These are phyloP conservation scores for Torulaspora maleeae DNA, from an alignment of 805 yeast genomes.

Conservation along the genomic window DNA sequence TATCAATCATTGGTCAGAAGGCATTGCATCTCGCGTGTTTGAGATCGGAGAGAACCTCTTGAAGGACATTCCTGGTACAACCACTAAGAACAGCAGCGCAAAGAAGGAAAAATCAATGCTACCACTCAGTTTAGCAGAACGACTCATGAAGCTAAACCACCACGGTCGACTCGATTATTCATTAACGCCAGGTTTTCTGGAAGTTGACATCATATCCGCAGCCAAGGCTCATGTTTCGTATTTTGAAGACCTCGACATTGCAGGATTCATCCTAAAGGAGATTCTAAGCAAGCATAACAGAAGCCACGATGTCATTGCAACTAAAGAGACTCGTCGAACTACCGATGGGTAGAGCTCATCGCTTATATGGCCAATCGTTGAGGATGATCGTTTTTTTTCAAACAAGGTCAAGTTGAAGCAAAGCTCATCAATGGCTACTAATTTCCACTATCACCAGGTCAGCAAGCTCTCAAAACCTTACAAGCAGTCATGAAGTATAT, in stretches of 20 bases:
- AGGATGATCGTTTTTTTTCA: not conserved
- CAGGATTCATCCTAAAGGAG: constrained; percentile 69
- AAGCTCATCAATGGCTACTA: not conserved
- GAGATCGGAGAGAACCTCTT: constrained; percentile 26
- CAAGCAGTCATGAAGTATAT: constrained; percentile 70
- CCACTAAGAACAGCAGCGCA: not conserved
- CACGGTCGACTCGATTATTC: constrained; percentile 80
- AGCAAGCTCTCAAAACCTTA: not conserved
- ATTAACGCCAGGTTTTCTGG: constrained; percentile 72
- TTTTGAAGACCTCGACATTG: constrained; percentile 80
- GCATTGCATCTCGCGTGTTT: constrained; percentile 29
- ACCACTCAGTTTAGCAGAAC: constrained; percentile 30
- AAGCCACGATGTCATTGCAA: constrained; percentile 4
- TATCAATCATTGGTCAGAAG: constrained; percentile 28
- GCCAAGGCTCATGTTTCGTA: constrained; percentile 85
- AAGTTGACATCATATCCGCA: constrained; percentile 73
- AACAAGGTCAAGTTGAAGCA: not conserved
- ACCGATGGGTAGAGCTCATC: not conserved
- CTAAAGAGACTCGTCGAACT: not conserved
- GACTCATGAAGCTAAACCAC: constrained; percentile 51
- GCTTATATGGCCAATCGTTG: not conserved
- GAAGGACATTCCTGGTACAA: constrained; percentile 17
- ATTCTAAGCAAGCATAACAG: constrained; percentile 27
- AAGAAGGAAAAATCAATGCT: constrained; percentile 25
- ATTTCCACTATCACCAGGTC: not conserved